Evolutionary conservation across 768 basidiomycete genomes (phyloP).

Genomic region (Termitomyces sp.): DNA sequence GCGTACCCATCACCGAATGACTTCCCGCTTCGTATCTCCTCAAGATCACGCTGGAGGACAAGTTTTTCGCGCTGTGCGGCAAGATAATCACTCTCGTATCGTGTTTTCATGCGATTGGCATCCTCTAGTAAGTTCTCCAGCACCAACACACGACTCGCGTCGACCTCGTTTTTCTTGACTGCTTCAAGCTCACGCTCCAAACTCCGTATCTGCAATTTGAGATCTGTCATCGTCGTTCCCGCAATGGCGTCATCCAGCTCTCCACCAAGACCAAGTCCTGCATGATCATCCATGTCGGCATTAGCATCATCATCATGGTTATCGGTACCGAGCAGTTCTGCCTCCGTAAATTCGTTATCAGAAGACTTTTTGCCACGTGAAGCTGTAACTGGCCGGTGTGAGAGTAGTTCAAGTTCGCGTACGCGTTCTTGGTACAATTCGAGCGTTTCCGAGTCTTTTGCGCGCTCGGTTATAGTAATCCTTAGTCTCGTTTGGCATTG

Average conservation of each 20-base stretch:
- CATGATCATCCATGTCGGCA: constrained; percentile 31
- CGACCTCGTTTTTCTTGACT: constrained; percentile 67
- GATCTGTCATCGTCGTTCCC: constrained; percentile 85
- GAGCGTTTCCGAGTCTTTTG: constrained; percentile 77
- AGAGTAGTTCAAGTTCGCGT: constrained; percentile 75
- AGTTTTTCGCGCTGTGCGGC: constrained; percentile 80
- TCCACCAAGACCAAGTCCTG: constrained; percentile 62
- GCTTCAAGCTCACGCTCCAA: constrained; percentile 78
- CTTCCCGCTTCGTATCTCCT: constrained; percentile 88
- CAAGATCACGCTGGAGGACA: constrained; percentile 72
- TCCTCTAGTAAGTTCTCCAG: constrained; percentile 90
- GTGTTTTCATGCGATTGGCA: constrained; percentile 82
- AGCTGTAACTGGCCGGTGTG: constrained; percentile 39
- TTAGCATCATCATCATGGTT: background rate
- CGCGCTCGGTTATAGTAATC: constrained; percentile 62
- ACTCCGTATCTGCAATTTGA: constrained; percentile 82
- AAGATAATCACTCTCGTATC: constrained; percentile 87
- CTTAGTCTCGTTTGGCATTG: constrained; percentile 66
- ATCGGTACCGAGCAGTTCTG: constrained; percentile 25
- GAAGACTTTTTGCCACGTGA: constrained; percentile 15
- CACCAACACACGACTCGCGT: constrained; percentile 74
- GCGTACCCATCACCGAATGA: constrained; percentile 74
- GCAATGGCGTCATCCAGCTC: constrained; percentile 85
- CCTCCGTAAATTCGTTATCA: constrained; percentile 18
- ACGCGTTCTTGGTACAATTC: constrained; percentile 89